A percentile compares a stretch with the other conserved stretches of the same genome.
Conservation (phyloP, 1,284 basidiomycete species). For the Cryptococcus floricola region DNA sequence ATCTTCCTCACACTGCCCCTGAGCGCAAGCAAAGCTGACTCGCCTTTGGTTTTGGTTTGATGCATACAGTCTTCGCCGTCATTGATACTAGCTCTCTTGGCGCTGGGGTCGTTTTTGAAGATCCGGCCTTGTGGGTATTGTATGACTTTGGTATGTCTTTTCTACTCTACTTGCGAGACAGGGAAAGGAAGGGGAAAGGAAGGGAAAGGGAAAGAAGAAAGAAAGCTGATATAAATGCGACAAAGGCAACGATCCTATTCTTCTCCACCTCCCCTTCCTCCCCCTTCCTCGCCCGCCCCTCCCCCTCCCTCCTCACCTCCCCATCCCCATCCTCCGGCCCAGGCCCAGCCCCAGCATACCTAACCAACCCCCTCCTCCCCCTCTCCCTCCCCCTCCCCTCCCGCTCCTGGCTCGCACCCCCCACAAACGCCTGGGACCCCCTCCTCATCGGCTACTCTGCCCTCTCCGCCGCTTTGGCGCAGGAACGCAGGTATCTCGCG, state of each 20-base stretch:
- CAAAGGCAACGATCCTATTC: slow-evolving; percentile 36
- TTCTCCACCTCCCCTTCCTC: slow-evolving; percentile 39
- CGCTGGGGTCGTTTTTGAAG: slow-evolving; percentile 23
- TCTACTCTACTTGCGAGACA: too few relatives aligned
- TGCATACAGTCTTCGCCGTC: slow-evolving; percentile 31
- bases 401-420: slow-evolving; percentile 26
- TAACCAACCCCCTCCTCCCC: not conserved
- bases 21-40: not conserved
- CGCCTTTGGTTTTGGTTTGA: too few relatives aligned
- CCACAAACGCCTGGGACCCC: slow-evolving; percentile 35
- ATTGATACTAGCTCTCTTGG: slow-evolving; percentile 25
- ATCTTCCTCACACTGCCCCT: not conserved
- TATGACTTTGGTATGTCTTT: slow-evolving; percentile 26
- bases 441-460: slow-evolving; percentile 28
- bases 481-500: not conserved
- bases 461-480: slow-evolving; percentile 10
- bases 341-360: not conserved
- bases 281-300: slow-evolving; percentile 26
- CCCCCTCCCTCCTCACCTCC: not conserved
- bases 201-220: too few relatives aligned
- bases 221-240: not conserved
- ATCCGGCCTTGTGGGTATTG: slow-evolving; percentile 39
- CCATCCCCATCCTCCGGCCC: not conserved
- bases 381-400: slow-evolving; percentile 22
- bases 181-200: too few relatives aligned